These are phyloP conservation scores for Agrocybe praecox DNA, from an alignment of 768 basidiomycete genomes.

Conservation along the genomic window DNA sequence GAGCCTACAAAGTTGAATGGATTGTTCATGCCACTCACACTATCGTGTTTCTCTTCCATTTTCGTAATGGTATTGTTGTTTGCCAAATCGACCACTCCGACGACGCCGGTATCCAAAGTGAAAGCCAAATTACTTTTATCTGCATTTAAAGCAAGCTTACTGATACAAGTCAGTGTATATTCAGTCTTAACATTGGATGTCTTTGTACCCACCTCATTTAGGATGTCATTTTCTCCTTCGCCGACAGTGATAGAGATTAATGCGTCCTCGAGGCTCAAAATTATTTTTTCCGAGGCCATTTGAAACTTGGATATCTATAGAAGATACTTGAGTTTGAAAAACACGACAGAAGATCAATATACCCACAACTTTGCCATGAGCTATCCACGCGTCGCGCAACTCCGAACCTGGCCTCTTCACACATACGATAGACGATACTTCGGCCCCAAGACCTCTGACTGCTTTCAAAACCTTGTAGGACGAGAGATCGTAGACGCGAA, in stretches of 20 bases:
- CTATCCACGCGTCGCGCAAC: slow-evolving; percentile 62
- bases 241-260: slow-evolving; percentile 45
- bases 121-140: slow-evolving; percentile 65
- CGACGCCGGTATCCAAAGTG: slow-evolving; percentile 67
- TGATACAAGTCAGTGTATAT: slow-evolving; percentile 33
- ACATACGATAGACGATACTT: slow-evolving; percentile 66
- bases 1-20: neutral
- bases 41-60: slow-evolving; percentile 67
- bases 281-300: slow-evolving; percentile 51
- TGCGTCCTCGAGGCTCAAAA: slow-evolving; percentile 56
- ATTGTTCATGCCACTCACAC: slow-evolving; percentile 42
- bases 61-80: slow-evolving; percentile 43
- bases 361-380: slow-evolving; percentile 60
- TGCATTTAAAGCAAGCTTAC: slow-evolving; percentile 64
- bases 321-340: neutral
- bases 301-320: slow-evolving; percentile 45
- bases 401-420: slow-evolving; percentile 40
- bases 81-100: slow-evolving; percentile 66
- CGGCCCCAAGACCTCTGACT: slow-evolving; percentile 53
- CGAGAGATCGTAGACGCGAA: slow-evolving; percentile 66
- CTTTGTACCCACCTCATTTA: slow-evolving; percentile 64
- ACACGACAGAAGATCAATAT: neutral
- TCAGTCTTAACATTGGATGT: neutral
- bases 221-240: slow-evolving; percentile 52
- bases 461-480: slow-evolving; percentile 65